These are phyloP conservation scores for Echria macrotheca DNA, from an alignment of 495 filamentous ascomycete species.

Conservation along the genomic window DNA sequence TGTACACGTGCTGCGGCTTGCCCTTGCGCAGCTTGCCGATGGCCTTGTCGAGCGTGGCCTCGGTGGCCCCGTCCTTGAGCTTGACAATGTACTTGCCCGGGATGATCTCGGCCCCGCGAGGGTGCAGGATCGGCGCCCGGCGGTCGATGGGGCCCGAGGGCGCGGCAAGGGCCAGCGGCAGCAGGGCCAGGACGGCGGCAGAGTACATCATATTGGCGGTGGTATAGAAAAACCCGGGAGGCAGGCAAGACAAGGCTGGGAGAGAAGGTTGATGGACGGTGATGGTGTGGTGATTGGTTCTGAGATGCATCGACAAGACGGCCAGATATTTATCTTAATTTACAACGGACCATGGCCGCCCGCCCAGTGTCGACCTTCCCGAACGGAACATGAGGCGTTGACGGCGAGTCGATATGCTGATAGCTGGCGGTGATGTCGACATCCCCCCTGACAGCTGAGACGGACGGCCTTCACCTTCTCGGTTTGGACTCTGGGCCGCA, in stretches of 20 bases:
- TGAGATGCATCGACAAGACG: not conserved
- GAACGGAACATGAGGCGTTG: not conserved
- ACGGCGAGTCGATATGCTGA: not conserved
- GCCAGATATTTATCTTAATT: constrained; percentile 16
- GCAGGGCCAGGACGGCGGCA: constrained; percentile 20
- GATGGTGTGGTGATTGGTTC: constrained; percentile 3
- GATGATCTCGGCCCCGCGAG: constrained; percentile 2
- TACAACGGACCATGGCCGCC: not conserved
- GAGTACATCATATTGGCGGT: constrained; percentile 21
- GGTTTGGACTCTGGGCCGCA: constrained; percentile 20
- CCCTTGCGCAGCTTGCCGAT: constrained; percentile 24
- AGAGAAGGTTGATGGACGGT: constrained; percentile 12
- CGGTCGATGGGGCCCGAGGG: constrained; percentile 12
- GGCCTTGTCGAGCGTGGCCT: constrained; percentile 28
- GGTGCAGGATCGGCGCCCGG: constrained; percentile 12
- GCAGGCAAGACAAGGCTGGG: not conserved
- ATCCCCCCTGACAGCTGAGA: constrained; percentile 9
- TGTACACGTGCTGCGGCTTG: constrained; percentile 39
- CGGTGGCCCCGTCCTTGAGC: constrained; percentile 40
- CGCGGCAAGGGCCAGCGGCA: constrained; percentile 18
- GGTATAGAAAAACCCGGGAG: not conserved
- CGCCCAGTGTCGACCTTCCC: constrained; percentile 10
- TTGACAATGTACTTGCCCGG: constrained; percentile 47
- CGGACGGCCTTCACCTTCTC: constrained; percentile 23
- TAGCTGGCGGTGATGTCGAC: constrained; percentile 3